phyloP scores from a whole-genome alignment of 1,284 basidiomycete species.

The Cutaneotrichosporon daszewskae region DNA sequence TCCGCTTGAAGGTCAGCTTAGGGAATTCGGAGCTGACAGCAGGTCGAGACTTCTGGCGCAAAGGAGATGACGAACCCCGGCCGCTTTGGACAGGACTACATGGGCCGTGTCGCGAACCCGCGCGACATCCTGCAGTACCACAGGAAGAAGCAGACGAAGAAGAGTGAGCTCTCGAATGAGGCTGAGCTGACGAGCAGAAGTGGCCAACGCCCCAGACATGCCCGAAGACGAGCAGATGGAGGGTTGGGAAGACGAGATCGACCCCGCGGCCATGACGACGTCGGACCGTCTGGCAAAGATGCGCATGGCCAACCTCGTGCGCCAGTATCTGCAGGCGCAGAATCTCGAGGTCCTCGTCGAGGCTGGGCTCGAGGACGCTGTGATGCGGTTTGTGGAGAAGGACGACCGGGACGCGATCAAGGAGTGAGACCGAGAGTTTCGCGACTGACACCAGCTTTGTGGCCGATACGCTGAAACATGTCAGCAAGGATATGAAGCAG shows the following conservation, averaged over 20 bases:
- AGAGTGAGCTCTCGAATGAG: constrained; percentile 27
- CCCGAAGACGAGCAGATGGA: constrained; percentile 62
- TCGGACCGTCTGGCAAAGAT: constrained; percentile 45
- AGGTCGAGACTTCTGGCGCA: constrained; percentile 86
- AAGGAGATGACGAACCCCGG: constrained; percentile 90
- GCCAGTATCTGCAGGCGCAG: constrained; percentile 82
- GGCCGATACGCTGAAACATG: constrained; percentile 55
- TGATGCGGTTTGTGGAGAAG: constrained; percentile 90
- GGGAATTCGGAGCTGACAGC: neutral
- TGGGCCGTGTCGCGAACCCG: constrained; percentile 86
- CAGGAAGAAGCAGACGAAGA: constrained; percentile 62
- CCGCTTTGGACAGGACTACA: constrained; percentile 93
- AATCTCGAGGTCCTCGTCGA: constrained; percentile 81
- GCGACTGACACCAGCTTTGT: constrained; percentile 58
- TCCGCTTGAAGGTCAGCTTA: constrained; percentile 67
- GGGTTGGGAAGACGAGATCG: constrained; percentile 59
- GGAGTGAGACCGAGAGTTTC: constrained; percentile 51
- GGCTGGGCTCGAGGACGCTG: constrained; percentile 80
- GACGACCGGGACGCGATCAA: constrained; percentile 87
- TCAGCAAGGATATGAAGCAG: constrained; percentile 46
- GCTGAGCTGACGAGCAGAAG: constrained; percentile 24
- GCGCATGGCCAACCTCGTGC: constrained; percentile 59
- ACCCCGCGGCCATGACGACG: constrained; percentile 50
- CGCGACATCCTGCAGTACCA: constrained; percentile 88
- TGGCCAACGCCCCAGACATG: constrained; percentile 44